Percentiles rank a stretch among this genome's conserved stretches.
These are phyloP conservation scores for Gamarada debralockiae DNA, from an alignment of 495 filamentous ascomycete species.

Conservation along the genomic window DNA sequence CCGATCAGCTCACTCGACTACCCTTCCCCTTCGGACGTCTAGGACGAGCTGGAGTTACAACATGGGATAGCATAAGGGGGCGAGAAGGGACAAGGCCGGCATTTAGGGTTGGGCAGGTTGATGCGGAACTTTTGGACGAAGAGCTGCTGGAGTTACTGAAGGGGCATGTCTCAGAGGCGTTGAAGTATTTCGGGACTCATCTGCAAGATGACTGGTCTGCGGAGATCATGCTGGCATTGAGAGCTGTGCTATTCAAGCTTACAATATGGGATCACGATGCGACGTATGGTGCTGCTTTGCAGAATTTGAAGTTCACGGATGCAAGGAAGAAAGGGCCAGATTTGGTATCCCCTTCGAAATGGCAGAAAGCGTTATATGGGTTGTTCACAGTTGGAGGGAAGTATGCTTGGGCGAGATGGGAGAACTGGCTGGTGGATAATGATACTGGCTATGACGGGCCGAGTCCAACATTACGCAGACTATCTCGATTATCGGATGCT, in stretches of 20 bases:
- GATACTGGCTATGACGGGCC: conserved; percentile 68
- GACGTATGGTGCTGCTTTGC: conserved; percentile 88
- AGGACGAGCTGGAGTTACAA: conserved; percentile 47
- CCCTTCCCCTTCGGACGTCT: conserved; percentile 63
- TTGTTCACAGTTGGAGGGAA: conserved; percentile 80
- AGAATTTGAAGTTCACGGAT: conserved; percentile 87
- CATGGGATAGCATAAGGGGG: conserved; percentile 70
- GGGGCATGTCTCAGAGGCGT: conserved; percentile 80
- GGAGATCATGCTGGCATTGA: conserved; percentile 75
- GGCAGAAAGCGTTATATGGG: conserved; percentile 84
- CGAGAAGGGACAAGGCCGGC: conserved; percentile 77
- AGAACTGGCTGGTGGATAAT: conserved; percentile 72
- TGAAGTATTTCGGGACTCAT: conserved; percentile 78
- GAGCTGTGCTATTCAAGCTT: conserved; percentile 86
- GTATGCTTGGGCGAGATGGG: conserved; percentile 89
- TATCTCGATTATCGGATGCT: conserved; percentile 65
- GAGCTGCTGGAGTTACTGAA: conserved; percentile 84
- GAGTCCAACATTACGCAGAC: conserved; percentile 45
- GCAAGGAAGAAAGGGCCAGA: conserved; percentile 63
- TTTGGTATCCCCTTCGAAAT: conserved; percentile 56
- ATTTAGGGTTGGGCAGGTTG: conserved; percentile 93
- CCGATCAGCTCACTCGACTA: conserved; percentile 48
- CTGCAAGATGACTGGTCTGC: conserved; percentile 75
- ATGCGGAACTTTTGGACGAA: conserved; percentile 93
- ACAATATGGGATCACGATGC: conserved; percentile 95